Evolutionary conservation across 129 eudicot genomes (phyloP), one percentile per base, ranked within the genome.

Genomic region (Arctium minus): DNA sequence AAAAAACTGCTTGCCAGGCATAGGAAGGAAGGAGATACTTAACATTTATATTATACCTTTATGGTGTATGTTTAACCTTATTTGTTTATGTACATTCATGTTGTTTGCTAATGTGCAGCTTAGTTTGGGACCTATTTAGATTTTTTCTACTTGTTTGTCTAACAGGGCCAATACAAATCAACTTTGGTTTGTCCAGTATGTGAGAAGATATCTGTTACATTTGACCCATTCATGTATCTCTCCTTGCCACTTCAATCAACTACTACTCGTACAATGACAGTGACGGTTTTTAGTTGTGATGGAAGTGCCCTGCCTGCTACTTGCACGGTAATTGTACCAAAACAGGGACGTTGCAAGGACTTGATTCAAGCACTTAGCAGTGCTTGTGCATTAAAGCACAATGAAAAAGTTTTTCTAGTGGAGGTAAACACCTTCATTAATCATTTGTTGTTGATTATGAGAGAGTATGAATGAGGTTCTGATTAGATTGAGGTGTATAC

Each of bases 161-260:
- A 79, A 60, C 91, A 96, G 99, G 99, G 99, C 39, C 99, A 96
- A 81, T 96, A 91, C 78, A 96, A 96, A 86, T 96, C 99, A 65
- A 96, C 99, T 79, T 88, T 96, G 79, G 98, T 96, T 67, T 96
- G 99, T 77, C 99, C 99, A 36, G 92, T 76, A 64, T 96, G 99
- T 70, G 88, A 90, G 31, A 96, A 96, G 83, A 81, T 93, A 44
- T 96, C 99, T 2, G 92, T 96, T 29, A 96, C 99, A 70, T 96
- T 96, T 85, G 99, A 96, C 78, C 99, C 99, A 1, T 96, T 96
- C 90, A 96, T 96, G 99, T 93, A 96, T 86, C 95, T 96, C 48
- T 96, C 99, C n/a, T 79, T 96, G 88, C 99, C 99, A 2, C 99
- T 96, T 81, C 99, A 96, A 77, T 89, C 97, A 68, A 88, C 99